These are phyloP conservation scores for Lachancea sp. DNA, from an alignment of 805 yeast genomes.

Conservation along the genomic window DNA sequence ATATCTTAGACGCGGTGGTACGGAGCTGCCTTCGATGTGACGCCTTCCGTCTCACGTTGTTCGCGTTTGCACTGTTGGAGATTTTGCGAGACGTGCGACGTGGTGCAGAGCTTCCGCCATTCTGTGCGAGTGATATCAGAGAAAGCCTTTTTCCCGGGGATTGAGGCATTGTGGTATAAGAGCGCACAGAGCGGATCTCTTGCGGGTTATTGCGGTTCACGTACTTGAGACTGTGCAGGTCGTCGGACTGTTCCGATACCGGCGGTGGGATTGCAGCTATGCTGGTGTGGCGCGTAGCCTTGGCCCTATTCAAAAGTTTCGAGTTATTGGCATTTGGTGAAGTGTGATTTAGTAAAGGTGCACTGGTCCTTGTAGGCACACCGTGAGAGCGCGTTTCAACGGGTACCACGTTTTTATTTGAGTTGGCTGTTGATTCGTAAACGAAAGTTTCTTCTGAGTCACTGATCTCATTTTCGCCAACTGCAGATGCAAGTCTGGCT, in stretches of 20 bases:
- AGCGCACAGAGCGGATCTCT: slow-evolving; percentile 24
- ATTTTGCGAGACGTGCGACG: slow-evolving; percentile 6
- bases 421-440: slow-evolving; percentile 52
- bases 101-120: slow-evolving; percentile 3
- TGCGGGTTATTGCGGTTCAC: slow-evolving; percentile 12
- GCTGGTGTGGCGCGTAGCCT: slow-evolving; percentile 31
- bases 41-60: slow-evolving; percentile 7
- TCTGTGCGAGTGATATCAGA: slow-evolving; percentile 15
- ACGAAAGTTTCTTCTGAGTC: slow-evolving; percentile 95
- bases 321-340: slow-evolving; percentile 6
- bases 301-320: slow-evolving; percentile 23
- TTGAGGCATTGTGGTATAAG: slow-evolving; percentile 14
- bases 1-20: slow-evolving; percentile 66
- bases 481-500: slow-evolving; percentile 89
- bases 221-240: slow-evolving; percentile 10
- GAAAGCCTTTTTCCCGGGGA: slow-evolving; percentile 28
- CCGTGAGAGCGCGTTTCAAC: slow-evolving; percentile 19
- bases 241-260: slow-evolving; percentile 2
- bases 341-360: slow-evolving; percentile 25
- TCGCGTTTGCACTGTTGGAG: slow-evolving; percentile 1
- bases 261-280: slow-evolving; percentile 25
- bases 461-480: slow-evolving; percentile 78
- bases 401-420: slow-evolving; percentile 26
- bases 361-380: slow-evolving; percentile 30
- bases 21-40: slow-evolving; percentile 36